These are phyloP conservation scores for Plectosphaerella sp. DNA, from an alignment of 2,329 filamentous ascomycete species.

Conservation along the genomic window DNA sequence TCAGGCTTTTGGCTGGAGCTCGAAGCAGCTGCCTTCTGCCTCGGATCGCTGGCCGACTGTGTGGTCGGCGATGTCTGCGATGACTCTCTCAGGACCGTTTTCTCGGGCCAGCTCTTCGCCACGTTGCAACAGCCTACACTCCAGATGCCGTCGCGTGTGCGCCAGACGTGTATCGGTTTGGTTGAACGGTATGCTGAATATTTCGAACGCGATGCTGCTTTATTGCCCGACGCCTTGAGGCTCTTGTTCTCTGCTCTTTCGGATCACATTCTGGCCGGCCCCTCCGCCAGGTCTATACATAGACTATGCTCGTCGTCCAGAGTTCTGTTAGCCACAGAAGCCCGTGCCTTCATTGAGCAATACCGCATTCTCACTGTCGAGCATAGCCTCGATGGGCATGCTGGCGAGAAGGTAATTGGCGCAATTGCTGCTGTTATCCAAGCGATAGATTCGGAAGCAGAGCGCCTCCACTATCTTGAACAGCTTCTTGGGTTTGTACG, in stretches of 20 bases:
- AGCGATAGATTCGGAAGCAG: slow-evolving; percentile 43
- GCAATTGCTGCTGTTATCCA: slow-evolving; percentile 74
- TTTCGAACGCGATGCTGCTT: slow-evolving; percentile 65
- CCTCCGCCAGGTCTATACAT: slow-evolving; percentile 70
- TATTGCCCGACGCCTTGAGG: slow-evolving; percentile 66
- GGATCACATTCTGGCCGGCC: slow-evolving; percentile 56
- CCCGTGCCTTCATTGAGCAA: slow-evolving; percentile 64
- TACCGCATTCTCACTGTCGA: slow-evolving; percentile 61
- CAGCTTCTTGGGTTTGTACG: slow-evolving; percentile 59
- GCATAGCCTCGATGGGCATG: slow-evolving; percentile 59
- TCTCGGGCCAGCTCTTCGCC: slow-evolving; percentile 54
- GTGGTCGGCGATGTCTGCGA: slow-evolving; percentile 56
- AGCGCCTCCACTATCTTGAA: slow-evolving; percentile 37
- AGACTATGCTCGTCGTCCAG: slow-evolving; percentile 74
- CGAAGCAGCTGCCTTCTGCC: slow-evolving; percentile 57
- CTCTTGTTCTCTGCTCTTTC: slow-evolving; percentile 69
- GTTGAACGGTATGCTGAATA: slow-evolving; percentile 73
- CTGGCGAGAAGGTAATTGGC: slow-evolving; percentile 69
- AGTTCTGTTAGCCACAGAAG: slow-evolving; percentile 60
- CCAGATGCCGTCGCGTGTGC: slow-evolving; percentile 56
- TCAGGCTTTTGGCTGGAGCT: slow-evolving; percentile 52
- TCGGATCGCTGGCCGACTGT: slow-evolving; percentile 65
- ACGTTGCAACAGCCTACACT: slow-evolving; percentile 45
- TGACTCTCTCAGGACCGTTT: slow-evolving; percentile 54
- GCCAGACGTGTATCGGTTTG: slow-evolving; percentile 64